Percentiles rank a stretch among this genome's conserved stretches.
These are phyloP conservation scores for Aspergillus chevalieri DNA, from an alignment of 2,329 filamentous ascomycete genomes.

Conservation along the genomic window DNA sequence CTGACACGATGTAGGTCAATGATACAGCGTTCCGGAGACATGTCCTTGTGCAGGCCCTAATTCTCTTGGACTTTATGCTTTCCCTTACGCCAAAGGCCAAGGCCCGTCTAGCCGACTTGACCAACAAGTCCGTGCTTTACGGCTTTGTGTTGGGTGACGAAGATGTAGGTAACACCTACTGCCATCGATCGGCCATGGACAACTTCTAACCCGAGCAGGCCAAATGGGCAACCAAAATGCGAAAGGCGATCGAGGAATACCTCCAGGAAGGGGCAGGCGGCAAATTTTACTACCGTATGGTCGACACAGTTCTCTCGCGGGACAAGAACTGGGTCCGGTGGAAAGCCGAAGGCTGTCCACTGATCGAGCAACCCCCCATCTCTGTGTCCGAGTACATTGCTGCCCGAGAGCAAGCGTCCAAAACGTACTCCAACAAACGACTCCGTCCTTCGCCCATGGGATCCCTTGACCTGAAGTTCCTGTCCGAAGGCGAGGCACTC, in stretches of 20 bases:
- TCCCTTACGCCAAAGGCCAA: slow-evolving; percentile 79
- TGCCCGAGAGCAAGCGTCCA: slow-evolving; percentile 60
- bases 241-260: slow-evolving; percentile 72
- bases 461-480: slow-evolving; percentile 69
- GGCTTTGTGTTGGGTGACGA: slow-evolving; percentile 72
- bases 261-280: slow-evolving; percentile 75
- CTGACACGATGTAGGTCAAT: slow-evolving; percentile 58
- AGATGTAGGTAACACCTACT: slow-evolving; percentile 53
- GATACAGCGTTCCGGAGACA: slow-evolving; percentile 92
- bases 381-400: slow-evolving; percentile 62
- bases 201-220: slow-evolving; percentile 45
- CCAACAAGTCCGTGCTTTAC: slow-evolving; percentile 86
- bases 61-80: slow-evolving; percentile 91
- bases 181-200: slow-evolving; percentile 48
- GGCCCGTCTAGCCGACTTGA: slow-evolving; percentile 64
- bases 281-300: slow-evolving; percentile 91
- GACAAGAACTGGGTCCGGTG: slow-evolving; percentile 99
- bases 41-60: slow-evolving; percentile 89
- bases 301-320: slow-evolving; percentile 87
- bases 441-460: slow-evolving; percentile 64
- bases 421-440: slow-evolving; percentile 64
- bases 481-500: slow-evolving; percentile 59
- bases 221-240: slow-evolving; percentile 78
- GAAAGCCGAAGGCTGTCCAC: slow-evolving; percentile 91
- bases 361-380: slow-evolving; percentile 72